These are phyloP conservation scores for Austropuccinia psidii DNA, from an alignment of 1,284 basidiomycete species.

Conservation along the genomic window DNA sequence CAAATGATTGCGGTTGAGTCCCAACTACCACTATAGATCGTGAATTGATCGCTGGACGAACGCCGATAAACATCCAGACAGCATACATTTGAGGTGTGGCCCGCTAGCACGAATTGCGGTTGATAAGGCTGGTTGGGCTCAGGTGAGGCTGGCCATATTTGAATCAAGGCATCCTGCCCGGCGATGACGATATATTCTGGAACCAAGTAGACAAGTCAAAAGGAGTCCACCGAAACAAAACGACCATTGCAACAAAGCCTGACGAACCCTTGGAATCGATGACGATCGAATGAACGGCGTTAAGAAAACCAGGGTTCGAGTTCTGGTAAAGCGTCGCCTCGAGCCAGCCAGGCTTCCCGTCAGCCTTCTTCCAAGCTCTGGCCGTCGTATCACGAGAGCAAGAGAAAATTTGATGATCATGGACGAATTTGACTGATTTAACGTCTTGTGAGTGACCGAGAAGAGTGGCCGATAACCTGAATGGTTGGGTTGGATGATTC, in stretches of 20 bases:
- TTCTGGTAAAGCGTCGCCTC: slow-evolving; percentile 54
- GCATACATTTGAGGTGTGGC: slow-evolving; percentile 87
- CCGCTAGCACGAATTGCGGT: slow-evolving; percentile 50
- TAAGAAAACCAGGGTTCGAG: slow-evolving; percentile 68
- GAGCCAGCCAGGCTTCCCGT: slow-evolving; percentile 53
- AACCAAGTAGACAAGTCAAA: neutral
- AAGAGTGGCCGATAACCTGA: slow-evolving; percentile 73
- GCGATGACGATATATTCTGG: slow-evolving; percentile 74
- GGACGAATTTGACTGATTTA: slow-evolving; percentile 46
- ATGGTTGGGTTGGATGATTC: slow-evolving; percentile 50
- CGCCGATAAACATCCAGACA: slow-evolving; percentile 55
- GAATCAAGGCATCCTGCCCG: slow-evolving; percentile 74
- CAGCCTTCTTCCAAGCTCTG: slow-evolving; percentile 67
- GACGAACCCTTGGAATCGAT: slow-evolving; percentile 45
- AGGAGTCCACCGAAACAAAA: neutral
- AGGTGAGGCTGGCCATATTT: slow-evolving; percentile 62
- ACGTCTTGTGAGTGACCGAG: slow-evolving; percentile 63
- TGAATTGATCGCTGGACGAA: slow-evolving; percentile 38
- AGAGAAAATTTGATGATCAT: slow-evolving; percentile 62
- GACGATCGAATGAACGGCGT: slow-evolving; percentile 65
- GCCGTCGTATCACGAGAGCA: slow-evolving; percentile 83
- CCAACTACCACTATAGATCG: slow-evolving; percentile 68
- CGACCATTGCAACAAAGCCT: slow-evolving; percentile 4
- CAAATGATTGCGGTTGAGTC: slow-evolving; percentile 95
- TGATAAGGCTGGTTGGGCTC: slow-evolving; percentile 50